Conservation (phyloP, 352 stramenopile genomes). For the Phytophthora meadii region DNA sequence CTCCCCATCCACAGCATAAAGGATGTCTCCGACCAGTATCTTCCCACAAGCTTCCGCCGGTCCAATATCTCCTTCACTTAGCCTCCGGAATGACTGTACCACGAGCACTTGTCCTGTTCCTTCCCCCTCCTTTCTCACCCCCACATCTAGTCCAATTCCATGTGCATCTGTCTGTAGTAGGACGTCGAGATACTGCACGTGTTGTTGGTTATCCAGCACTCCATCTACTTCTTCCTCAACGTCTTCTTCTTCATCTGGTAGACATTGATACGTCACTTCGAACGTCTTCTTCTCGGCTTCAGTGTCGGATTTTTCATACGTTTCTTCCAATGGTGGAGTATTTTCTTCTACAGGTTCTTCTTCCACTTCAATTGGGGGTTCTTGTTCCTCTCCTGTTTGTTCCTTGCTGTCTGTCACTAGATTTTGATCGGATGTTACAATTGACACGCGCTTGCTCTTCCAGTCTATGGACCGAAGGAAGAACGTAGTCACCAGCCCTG, state of each 20-base stretch:
- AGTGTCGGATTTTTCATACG: neutral
- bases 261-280: slow-evolving; percentile 27
- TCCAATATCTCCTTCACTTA: slow-evolving; percentile 44
- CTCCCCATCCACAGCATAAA: slow-evolving; percentile 54
- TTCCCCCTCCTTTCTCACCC: neutral
- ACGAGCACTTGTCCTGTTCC: slow-evolving; percentile 18
- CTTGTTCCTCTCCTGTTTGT: neutral
- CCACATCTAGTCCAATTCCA: slow-evolving; percentile 58
- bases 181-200: slow-evolving; percentile 52
- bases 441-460: no score
- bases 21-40: slow-evolving; percentile 50
- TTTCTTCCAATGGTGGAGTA: neutral
- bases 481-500: slow-evolving; percentile 47
- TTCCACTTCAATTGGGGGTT: slow-evolving; percentile 12
- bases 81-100: slow-evolving; percentile 56
- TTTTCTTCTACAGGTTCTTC: slow-evolving; percentile 12
- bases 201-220: neutral
- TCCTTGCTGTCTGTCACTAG: neutral
- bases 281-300: slow-evolving; percentile 8
- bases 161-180: slow-evolving; percentile 53
- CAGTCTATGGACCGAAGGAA: slow-evolving; percentile 32
- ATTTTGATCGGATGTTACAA: slow-evolving; percentile 5
- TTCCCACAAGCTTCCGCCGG: slow-evolving; percentile 56
- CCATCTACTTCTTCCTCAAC: neutral
- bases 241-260: slow-evolving; percentile 17